Evolutionary conservation across 768 basidiomycete species (phyloP), one percentile per base, ranked within the genome.

Genomic region (Termitomyces sp.): DNA sequence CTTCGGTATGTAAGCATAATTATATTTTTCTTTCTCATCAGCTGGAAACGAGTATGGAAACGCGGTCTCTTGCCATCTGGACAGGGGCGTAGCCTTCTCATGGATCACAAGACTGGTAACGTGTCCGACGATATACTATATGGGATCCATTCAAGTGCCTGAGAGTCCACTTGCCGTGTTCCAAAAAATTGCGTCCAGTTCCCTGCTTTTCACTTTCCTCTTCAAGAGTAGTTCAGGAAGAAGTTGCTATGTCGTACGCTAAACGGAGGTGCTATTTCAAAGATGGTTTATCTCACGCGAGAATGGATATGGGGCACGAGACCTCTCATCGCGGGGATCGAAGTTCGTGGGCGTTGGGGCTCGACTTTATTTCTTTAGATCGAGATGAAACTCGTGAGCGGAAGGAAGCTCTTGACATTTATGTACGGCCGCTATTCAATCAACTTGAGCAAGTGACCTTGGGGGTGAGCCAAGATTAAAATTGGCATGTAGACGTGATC

Each of bases 31-130:
- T 54, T 35, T 45, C 57, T 62, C 58, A 12, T 44, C 8, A 16
- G 38, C 51, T 55, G 22, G 32, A 51, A 55, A 58, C 58, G 22
- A 36, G 32, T 61, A 62, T 60, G 60, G 60, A 28, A 65, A 57
- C 54, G 33, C n/a, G 24, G 61, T 55, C n/a, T 59, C 39, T 65
- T 33, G 40, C 46, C 52, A 24, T 20, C n/a, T 54, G 61, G 49
- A 53, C 46, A 63, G 54, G 65, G 55, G 59, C 38, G 53, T 48
- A n/a, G 39, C 36, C 58, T 16, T n/a, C 45, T 28, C 33, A 45
- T 39, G 39, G 48, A 70, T 77, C 74, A 75, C 73, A 72, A 67
- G 75, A 72, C 65, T 66, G 61, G 70, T 71, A 73, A 73, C 72
- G 73, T 73, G 73, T 58, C 28, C 33, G 40, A 38, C 9, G 33